Base-by-base conservation (phyloP, 2,329 filamentous ascomycete genomes). In the Graphilbum sp. region DNA sequence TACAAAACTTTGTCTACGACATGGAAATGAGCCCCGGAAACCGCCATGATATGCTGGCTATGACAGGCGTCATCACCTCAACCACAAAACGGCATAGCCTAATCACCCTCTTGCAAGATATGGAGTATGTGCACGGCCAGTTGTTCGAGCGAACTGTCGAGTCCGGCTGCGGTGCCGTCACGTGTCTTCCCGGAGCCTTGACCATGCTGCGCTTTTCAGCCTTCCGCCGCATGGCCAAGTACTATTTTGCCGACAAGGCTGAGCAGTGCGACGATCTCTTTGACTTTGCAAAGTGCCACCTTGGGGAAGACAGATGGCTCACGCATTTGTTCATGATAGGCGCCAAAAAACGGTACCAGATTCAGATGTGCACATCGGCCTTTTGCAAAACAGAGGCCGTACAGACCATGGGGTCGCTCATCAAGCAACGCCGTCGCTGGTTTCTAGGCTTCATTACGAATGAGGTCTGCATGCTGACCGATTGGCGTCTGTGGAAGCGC, bases 241-340 rank as follows among this genome's bases (percentile, higher is more conserved):
- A 94, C 60, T 96, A 98, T 60, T 98, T 98, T 56, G 86, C 87
- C 30, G 88, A 95, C 59, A 93, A 94, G 56, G 85, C 86, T 5
- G 88, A 94, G 56, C 82, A 93, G 52, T 94, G 86, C 52, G 84
- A 93, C 43, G 88, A 96, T 56, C 66, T 96, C 12, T 98, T 98
- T 53, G 88, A 98, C 54, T 96, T 88, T 53, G 86, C 84, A 40
- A 96, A 96, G 61, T 87, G 83, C 50, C 87, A 96, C 60, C 61
- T 96, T 32, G 90, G 90, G 30, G 90, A 96, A 58, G 90, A 98
- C 58, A 72, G 88, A 45, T 96, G 88, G 87, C 69, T 96, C 40
- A 98, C 88, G 1, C 90, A 98, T 63, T 69, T 98, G 41, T 95
- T 98, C 66, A 98, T 98, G 90, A 90, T 96, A 51, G 87, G 86